Conservation (phyloP, 1,139 yeast species). For the Hansenula lynferdii region DNA sequence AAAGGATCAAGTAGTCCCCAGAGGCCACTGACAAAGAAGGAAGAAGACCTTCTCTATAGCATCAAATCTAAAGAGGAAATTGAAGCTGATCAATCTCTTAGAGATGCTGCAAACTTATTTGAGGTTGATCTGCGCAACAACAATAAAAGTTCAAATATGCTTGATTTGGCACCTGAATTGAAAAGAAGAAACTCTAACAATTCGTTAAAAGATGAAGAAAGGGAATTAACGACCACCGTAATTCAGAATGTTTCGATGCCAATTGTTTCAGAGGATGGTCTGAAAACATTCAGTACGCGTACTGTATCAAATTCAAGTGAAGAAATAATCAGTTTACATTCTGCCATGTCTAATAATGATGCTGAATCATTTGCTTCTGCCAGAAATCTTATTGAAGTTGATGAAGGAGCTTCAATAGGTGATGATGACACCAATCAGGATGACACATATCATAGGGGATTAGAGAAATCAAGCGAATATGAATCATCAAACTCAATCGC, state of each 20-base stretch:
- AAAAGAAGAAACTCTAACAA: conserved; percentile 18
- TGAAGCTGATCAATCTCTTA: conserved; percentile 20
- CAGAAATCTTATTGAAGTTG: conserved; percentile 18
- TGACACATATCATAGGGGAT: conserved; percentile 13
- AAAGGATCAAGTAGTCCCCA: conserved; percentile 25
- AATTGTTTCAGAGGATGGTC: conserved; percentile 11
- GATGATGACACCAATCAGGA: not conserved
- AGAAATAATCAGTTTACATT: conserved; percentile 11
- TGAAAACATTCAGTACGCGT: conserved; percentile 3
- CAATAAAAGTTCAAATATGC: conserved; percentile 11
- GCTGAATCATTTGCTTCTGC: conserved; percentile 18
- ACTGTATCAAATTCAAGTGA: conserved; percentile 4
- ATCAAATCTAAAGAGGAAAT: conserved; percentile 17
- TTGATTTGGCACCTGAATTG: conserved; percentile 19
- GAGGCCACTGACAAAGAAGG: conserved; percentile 18
- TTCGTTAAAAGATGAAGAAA: conserved; percentile 25
- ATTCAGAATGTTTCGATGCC: conserved; percentile 14
- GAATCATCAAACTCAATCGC: conserved; percentile 28
- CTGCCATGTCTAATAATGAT: conserved; percentile 6
- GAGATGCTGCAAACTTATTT: conserved; percentile 25
- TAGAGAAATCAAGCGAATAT: conserved; percentile 16
- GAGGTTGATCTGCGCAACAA: conserved; percentile 30
- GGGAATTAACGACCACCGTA: conserved; percentile 20
- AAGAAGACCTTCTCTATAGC: conserved; percentile 17
- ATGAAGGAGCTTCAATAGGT: conserved; percentile 2